Evolutionary conservation across 768 basidiomycete genomes (phyloP).

Genomic region (Suillus variegatus): DNA sequence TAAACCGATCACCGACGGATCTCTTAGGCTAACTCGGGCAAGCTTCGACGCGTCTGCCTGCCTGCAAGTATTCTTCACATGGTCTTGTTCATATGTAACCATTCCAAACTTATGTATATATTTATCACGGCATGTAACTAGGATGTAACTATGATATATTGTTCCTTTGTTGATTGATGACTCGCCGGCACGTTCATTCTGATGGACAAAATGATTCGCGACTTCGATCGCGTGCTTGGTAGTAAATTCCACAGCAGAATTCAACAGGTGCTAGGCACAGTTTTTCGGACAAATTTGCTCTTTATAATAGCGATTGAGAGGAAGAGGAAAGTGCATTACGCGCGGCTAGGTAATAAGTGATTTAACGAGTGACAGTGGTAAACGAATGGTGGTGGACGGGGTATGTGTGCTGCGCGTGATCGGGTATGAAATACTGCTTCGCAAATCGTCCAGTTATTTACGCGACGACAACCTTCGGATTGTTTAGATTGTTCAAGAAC

Average conservation of each 20-base stretch:
- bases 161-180: not conserved
- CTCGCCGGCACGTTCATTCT: not conserved
- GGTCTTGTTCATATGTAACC: not conserved
- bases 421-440: not conserved
- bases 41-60: not conserved
- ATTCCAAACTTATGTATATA: not conserved
- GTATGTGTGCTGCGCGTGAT: not conserved
- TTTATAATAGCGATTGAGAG: no score
- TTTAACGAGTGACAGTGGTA: not conserved
- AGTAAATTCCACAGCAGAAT: no score
- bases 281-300: no score
- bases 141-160: not conserved
- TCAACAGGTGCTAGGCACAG: no score
- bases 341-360: not conserved
- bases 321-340: not conserved
- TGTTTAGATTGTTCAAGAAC: no score
- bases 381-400: not conserved
- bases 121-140: not conserved
- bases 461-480: not conserved
- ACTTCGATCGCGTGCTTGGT: not conserved
- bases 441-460: not conserved
- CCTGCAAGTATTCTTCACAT: not conserved
- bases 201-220: not conserved
- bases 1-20: not conserved
- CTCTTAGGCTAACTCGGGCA: not conserved